Percentiles rank a stretch among this genome's conserved stretches.
Evolutionary conservation across 768 basidiomycete species (phyloP).

Genomic region (Hericium rajendrae): DNA sequence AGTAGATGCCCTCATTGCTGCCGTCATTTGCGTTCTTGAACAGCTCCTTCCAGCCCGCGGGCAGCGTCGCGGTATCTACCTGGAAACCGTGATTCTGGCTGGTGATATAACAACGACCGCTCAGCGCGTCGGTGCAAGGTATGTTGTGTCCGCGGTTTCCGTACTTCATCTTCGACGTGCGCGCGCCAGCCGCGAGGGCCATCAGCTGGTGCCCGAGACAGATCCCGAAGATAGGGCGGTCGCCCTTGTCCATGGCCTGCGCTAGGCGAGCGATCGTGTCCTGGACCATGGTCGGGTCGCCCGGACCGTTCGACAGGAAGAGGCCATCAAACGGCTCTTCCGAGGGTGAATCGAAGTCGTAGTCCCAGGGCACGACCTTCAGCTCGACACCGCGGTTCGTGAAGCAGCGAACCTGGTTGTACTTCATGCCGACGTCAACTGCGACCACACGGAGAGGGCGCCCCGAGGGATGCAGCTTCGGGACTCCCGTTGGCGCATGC

Average conservation of each 20-base stretch:
- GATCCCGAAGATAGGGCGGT: conserved; percentile 93
- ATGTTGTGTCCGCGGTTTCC: conserved; percentile 99
- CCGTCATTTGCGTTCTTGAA: conserved; percentile 96
- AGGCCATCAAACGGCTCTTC: conserved; percentile 91
- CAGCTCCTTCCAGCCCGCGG: conserved; percentile 82
- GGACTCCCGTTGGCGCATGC: conserved; percentile 51
- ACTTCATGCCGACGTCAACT: conserved; percentile 99
- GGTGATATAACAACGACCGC: conserved; percentile 97
- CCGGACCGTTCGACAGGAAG: conserved; percentile 96
- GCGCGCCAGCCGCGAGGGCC: conserved; percentile 88
- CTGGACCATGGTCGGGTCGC: conserved; percentile 82
- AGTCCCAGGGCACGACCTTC: conserved; percentile 97
- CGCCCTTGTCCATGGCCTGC: conserved; percentile 57
- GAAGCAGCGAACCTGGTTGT: conserved; percentile 98
- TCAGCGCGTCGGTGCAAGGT: conserved; percentile 89
- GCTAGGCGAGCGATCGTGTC: conserved; percentile 61
- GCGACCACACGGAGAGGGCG: conserved; percentile 79
- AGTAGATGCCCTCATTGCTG: conserved; percentile 97
- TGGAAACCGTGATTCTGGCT: conserved; percentile 99
- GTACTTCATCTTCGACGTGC: conserved; percentile 98
- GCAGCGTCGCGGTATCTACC: conserved; percentile 75
- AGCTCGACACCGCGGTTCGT: conserved; percentile 84
- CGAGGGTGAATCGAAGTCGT: conserved; percentile 61
- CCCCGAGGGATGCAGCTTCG: conserved; percentile 63
- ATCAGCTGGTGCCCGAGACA: conserved; percentile 97